Base-by-base conservation (phyloP, 2,329 filamentous ascomycete species). In the Botrytis aclada region DNA sequence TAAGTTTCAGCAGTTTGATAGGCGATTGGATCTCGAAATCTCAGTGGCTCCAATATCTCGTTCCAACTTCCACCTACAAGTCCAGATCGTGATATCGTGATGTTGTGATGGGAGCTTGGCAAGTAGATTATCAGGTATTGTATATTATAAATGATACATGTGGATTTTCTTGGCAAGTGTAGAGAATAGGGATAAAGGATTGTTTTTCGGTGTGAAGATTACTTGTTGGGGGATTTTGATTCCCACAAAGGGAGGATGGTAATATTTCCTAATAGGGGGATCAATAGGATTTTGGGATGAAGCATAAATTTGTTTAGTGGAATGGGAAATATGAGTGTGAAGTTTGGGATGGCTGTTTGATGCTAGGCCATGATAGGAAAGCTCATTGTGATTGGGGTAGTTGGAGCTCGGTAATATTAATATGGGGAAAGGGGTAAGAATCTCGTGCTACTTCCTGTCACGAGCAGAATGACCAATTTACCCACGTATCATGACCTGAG, bases 381-480 rank as follows among this genome's bases (percentile, higher is more conserved):
- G 10, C 6, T n/a, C 6, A n/a, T 51, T 51, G 47, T n/a, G 25
- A 51, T 47, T n/a, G 25, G 1, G 47, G 47, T 51, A n/a, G 25
- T 51, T 51, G 25, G 25, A 22, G 25, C 47, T 51, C 47, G 47
- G 47, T 25, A 22, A 47, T 29, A 29, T 56, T 18, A 29, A 56
- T 56, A 56, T 32, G n/a, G n/a, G 51, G 47, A 54, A 54, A 54
- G 47, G 47, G 51, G n/a, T 29, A 29, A 29, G 1, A 12, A 29
- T 54, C 7, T 29, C 2, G 14, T 54, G 51, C 6, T 54, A 54
- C 51, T 18, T 18, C 9, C 25, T 32, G 32, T 18, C 7, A 18
- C 32, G 3, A 32, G 7, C 0, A 29, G 16, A 56, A 56, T 3
- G 7, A 7, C 0, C 3, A 18, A 8, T 9, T 18, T 1, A 29